Conservation (phyloP, 208 protist species). For the Endotrypanum monterogeii region DNA sequence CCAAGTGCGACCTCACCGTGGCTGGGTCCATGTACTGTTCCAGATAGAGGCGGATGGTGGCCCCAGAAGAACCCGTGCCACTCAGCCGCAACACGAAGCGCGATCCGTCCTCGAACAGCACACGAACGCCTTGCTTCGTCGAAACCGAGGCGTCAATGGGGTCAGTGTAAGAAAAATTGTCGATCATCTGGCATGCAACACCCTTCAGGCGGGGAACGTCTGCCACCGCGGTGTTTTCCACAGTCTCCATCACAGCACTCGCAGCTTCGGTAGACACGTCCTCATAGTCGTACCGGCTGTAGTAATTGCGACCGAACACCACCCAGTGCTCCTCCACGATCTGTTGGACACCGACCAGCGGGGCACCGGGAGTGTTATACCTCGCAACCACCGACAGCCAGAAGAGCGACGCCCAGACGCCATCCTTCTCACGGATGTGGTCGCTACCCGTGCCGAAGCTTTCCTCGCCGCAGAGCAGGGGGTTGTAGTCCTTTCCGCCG, state of each 20-base stretch:
- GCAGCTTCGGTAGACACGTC: conserved; percentile 84
- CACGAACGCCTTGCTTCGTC: conserved; percentile 92
- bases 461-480: conserved; percentile 98
- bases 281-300: conserved; percentile 98
- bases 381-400: conserved; percentile 96
- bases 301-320: conserved; percentile 97
- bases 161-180: conserved; percentile 97
- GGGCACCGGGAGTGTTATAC: conserved; percentile 30
- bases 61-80: conserved; percentile 95
- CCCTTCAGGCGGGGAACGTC: conserved; percentile 53
- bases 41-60: conserved; percentile 97
- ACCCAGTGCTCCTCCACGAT: conserved; percentile 95
- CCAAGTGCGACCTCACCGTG: conserved; percentile 42
- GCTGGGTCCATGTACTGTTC: conserved; percentile 93
- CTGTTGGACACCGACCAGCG: conserved; percentile 84
- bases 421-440: conserved; percentile 99
- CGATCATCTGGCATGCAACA: conserved; percentile 61
- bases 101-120: conserved; percentile 95
- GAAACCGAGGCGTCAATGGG: conserved; percentile 93
- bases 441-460: conserved; percentile 98
- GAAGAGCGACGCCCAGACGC: conserved; percentile 97
- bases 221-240: conserved; percentile 29
- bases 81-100: conserved; percentile 96
- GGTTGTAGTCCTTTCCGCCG: conserved; percentile 62
- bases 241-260: conserved; percentile 82